Evolutionary conservation across 495 filamentous ascomycete genomes (phyloP).

Genomic region (Trypethelium eluteriae): DNA sequence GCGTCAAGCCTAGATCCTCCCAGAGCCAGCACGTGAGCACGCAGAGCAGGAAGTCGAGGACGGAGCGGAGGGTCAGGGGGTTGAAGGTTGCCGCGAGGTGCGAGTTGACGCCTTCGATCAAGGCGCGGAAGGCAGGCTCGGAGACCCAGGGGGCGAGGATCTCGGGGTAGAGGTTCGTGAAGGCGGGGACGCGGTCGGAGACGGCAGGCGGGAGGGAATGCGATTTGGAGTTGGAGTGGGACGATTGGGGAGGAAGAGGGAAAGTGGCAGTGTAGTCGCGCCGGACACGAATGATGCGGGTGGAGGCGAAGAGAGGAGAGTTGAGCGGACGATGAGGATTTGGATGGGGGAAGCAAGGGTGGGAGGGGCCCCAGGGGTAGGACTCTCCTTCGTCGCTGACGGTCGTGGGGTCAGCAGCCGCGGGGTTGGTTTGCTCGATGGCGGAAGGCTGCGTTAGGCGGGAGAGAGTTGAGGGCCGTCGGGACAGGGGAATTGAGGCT

Average conservation of each 20-base stretch:
- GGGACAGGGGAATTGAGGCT: slow-evolving; percentile 26
- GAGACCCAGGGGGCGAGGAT: slow-evolving; percentile 78
- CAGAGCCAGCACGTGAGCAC: slow-evolving; percentile 76
- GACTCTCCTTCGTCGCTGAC: slow-evolving; percentile 30
- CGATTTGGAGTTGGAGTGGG: neutral
- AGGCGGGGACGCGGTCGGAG: slow-evolving; percentile 77
- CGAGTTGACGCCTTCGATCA: slow-evolving; percentile 18
- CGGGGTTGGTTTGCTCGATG: neutral
- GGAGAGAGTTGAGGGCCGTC: slow-evolving; percentile 24
- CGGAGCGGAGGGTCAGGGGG: slow-evolving; percentile 21
- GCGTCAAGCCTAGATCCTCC: slow-evolving; percentile 69
- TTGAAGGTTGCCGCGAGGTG: slow-evolving; percentile 13
- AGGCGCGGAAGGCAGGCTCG: slow-evolving; percentile 47
- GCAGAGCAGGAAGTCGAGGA: slow-evolving; percentile 20
- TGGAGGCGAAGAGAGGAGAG: slow-evolving; percentile 63
- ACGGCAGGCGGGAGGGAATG: slow-evolving; percentile 54
- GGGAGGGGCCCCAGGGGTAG: slow-evolving; percentile 71
- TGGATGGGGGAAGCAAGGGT: slow-evolving; percentile 85
- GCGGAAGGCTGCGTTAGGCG: neutral
- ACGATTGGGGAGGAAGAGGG: neutral
- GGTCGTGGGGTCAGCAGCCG: neutral
- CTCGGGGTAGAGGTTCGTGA: slow-evolving; percentile 90
- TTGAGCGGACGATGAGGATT: slow-evolving; percentile 82
- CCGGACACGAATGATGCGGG: slow-evolving; percentile 81
- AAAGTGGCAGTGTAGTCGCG: slow-evolving; percentile 60